Conservation (phyloP, 352 stramenopile species). For the Phytophthora colocasiae region DNA sequence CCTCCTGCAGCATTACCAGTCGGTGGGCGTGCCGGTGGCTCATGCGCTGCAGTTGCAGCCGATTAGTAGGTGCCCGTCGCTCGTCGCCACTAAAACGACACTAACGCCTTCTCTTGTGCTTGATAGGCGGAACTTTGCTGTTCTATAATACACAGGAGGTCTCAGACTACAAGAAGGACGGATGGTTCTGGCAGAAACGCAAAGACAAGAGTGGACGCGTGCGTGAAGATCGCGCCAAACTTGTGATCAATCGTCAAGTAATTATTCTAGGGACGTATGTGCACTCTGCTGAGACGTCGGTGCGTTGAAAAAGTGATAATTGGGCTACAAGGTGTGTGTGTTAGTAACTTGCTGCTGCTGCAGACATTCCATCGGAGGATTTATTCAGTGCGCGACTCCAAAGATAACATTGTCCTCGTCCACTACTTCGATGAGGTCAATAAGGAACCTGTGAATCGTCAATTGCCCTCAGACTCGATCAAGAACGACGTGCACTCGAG, state of each 20-base stretch:
- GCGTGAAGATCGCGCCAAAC: constrained; percentile 83
- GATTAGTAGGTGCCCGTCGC: constrained; percentile 53
- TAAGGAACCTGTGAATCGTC: constrained; percentile 39
- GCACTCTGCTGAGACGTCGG: constrained; percentile 75
- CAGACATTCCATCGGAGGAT: constrained; percentile 88
- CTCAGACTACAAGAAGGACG: constrained; percentile 87
- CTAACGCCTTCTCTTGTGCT: constrained; percentile 2
- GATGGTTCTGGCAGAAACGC: constrained; percentile 87
- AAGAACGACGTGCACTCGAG: constrained; percentile 4
- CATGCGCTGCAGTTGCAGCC: constrained; percentile 54
- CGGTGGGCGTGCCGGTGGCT: constrained; percentile 50
- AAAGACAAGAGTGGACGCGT: constrained; percentile 84
- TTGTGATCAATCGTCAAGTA: constrained; percentile 84
- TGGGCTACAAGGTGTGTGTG: background rate
- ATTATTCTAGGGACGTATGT: constrained; percentile 87
- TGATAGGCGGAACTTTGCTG: constrained; percentile 69
- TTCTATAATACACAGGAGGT: constrained; percentile 73
- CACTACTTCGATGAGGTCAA: constrained; percentile 88
- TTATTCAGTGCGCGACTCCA: constrained; percentile 76
- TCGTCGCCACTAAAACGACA: no score
- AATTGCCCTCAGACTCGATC: background rate
- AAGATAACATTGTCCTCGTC: constrained; percentile 79
- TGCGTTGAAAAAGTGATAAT: constrained; percentile 28
- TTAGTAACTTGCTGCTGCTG: constrained; percentile 5
- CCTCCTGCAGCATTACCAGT: constrained; percentile 64